A percentile compares a stretch with the other conserved stretches of the same genome.
Evolutionary conservation across 1,284 basidiomycete genomes (phyloP).

Genomic region (Moniliophthora roreri): DNA sequence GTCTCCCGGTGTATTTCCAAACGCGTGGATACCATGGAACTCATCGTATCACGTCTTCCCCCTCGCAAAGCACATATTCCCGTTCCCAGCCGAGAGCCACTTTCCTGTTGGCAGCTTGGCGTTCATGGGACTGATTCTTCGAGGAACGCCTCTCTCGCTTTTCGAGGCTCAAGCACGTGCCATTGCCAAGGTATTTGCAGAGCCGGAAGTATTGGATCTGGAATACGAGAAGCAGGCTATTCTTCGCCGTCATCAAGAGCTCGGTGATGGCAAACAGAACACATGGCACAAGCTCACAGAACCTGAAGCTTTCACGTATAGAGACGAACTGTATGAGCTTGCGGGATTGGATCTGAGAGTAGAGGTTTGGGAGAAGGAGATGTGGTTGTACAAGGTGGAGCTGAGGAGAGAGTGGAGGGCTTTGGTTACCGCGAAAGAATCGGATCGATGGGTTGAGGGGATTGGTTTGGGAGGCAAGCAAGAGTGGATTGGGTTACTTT

Average conservation of each 20-base stretch:
- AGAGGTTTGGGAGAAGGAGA: slow-evolving; percentile 54
- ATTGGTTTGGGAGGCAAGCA: slow-evolving; percentile 54
- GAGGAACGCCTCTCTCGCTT: slow-evolving; percentile 61
- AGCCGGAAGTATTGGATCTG: slow-evolving; percentile 48
- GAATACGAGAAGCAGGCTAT: slow-evolving; percentile 45
- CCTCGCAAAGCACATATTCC: slow-evolving; percentile 56
- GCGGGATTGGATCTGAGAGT: slow-evolving; percentile 35
- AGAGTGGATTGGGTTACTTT: slow-evolving; percentile 66
- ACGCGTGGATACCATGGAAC: slow-evolving; percentile 57
- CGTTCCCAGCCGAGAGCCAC: slow-evolving; percentile 58
- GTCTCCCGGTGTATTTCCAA: slow-evolving; percentile 30
- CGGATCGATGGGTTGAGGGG: slow-evolving; percentile 57
- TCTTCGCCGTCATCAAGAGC: slow-evolving; percentile 43
- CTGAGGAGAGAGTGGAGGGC: slow-evolving; percentile 58
- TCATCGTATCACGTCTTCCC: slow-evolving; percentile 61
- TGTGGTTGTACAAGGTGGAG: slow-evolving; percentile 47
- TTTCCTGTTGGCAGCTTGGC: slow-evolving; percentile 55
- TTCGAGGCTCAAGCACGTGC: slow-evolving; percentile 68
- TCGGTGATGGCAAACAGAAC: slow-evolving; percentile 40
- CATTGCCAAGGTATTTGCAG: slow-evolving; percentile 49
- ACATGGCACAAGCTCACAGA: slow-evolving; percentile 53
- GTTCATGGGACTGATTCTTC: slow-evolving; percentile 60
- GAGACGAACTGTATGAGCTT: slow-evolving; percentile 55
- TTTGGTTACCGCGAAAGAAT: slow-evolving; percentile 53
- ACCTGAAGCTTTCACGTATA: slow-evolving; percentile 64